Conservation (phyloP, 306 rosid species). For the Cicer yamashitae region DNA sequence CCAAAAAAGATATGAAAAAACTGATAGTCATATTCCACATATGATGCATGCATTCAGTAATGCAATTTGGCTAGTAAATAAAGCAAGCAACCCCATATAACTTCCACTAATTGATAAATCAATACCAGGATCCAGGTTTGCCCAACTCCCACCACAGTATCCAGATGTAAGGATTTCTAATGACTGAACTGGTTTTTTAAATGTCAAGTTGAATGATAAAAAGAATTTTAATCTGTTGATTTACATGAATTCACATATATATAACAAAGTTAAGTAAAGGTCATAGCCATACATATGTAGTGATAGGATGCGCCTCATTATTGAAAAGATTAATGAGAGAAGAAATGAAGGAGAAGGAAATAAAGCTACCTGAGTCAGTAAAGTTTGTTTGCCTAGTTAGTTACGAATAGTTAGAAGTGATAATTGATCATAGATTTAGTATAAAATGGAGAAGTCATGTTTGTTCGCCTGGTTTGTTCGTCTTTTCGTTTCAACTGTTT, state of each 20-base stretch:
- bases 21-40: slow-evolving; percentile 22
- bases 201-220: slow-evolving; percentile 2
- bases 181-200: slow-evolving; percentile 15
- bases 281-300: not conserved
- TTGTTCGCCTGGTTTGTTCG: too few relatives aligned
- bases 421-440: not conserved
- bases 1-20: not conserved
- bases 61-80: slow-evolving; percentile 17
- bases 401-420: not conserved
- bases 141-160: not conserved
- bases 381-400: too few relatives aligned
- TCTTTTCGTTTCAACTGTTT: not conserved
- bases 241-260: slow-evolving; percentile 27
- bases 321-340: too few relatives aligned
- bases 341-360: too few relatives aligned
- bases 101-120: not conserved
- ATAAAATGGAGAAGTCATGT: not conserved
- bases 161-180: slow-evolving; percentile 2
- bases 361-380: too few relatives aligned
- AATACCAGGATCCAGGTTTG: not conserved
- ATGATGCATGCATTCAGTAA: slow-evolving; percentile 30
- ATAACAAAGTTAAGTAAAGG: slow-evolving; percentile 10
- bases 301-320: too few relatives aligned
- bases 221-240: not conserved
- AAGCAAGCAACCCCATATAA: not conserved